Percentiles rank a stretch among this genome's conserved stretches.
These are phyloP conservation scores for Saturnispora gosingensis DNA, from an alignment of 805 yeast genomes.

Conservation along the genomic window DNA sequence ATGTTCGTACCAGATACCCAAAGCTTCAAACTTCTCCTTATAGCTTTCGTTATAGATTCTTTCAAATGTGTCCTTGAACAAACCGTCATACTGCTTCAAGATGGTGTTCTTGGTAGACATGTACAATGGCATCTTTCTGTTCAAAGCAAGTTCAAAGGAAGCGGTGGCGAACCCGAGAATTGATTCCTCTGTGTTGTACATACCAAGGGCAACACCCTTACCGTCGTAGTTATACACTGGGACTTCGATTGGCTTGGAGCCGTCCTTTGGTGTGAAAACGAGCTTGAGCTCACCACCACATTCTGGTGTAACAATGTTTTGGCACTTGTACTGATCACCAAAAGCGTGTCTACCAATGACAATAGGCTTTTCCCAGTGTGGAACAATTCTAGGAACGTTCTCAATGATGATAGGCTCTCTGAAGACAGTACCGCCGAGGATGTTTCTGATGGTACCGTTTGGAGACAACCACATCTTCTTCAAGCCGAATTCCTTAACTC, in stretches of 20 bases:
- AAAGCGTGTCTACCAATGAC: conserved; percentile 96
- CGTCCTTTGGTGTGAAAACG: conserved; percentile 63
- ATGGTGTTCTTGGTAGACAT: conserved; percentile 93
- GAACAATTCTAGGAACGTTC: conserved; percentile 81
- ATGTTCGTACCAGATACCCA: conserved; percentile 94
- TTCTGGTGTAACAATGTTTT: conserved; percentile 68
- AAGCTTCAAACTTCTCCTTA: conserved; percentile 59
- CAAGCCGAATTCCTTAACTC: conserved; percentile 82
- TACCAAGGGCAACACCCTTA: conserved; percentile 78
- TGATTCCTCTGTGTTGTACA: conserved; percentile 94
- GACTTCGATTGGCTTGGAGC: conserved; percentile 43
- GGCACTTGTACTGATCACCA: conserved; percentile 95
- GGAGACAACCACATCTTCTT: conserved; percentile 98
- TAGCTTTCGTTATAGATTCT: conserved; percentile 62
- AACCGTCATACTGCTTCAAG: conserved; percentile 87
- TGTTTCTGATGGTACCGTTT: conserved; percentile 93
- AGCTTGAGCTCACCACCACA: conserved; percentile 73
- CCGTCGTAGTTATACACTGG: conserved; percentile 62
- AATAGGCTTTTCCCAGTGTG: conserved; percentile 92
- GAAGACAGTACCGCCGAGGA: conserved; percentile 93
- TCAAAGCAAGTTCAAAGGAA: conserved; percentile 80
- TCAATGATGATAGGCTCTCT: conserved; percentile 88
- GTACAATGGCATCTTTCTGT: conserved; percentile 69
- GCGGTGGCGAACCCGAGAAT: conserved; percentile 88
- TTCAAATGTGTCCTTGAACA: conserved; percentile 91